Evolutionary conservation across 139 green algal genomes (phyloP).

Genomic region (Limnomonas spitsbergensis): DNA sequence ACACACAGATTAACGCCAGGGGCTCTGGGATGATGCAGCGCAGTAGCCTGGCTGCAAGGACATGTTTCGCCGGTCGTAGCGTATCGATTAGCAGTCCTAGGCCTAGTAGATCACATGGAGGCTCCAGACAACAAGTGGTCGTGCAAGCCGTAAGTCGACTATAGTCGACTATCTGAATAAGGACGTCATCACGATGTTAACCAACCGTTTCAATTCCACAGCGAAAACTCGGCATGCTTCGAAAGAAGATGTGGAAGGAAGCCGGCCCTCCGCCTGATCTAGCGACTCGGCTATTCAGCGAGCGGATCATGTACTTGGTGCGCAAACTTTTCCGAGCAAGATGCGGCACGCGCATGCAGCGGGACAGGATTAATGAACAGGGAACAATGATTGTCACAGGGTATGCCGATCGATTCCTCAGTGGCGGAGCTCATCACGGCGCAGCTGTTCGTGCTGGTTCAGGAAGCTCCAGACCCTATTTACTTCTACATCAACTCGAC

Average conservation of each 20-base stretch:
- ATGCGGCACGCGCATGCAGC: too few relatives aligned
- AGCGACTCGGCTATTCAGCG: constrained; percentile 95
- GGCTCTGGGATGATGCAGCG: too few relatives aligned
- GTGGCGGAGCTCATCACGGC: constrained; percentile 56
- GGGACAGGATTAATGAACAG: too few relatives aligned
- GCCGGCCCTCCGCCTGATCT: constrained; percentile 87
- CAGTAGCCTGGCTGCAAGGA: too few relatives aligned
- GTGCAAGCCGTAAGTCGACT: constrained; percentile 18
- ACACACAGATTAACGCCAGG: too few relatives aligned
- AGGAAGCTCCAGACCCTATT: constrained; percentile 78
- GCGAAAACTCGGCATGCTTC: constrained; percentile 49
- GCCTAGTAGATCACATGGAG: neutral
- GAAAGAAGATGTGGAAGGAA: constrained; percentile 59
- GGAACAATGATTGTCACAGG: too few relatives aligned
- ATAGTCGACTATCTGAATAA: too few relatives aligned
- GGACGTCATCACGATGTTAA: too few relatives aligned
- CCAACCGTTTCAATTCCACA: too few relatives aligned
- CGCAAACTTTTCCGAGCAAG: too few relatives aligned
- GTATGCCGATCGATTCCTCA: constrained; percentile 59
- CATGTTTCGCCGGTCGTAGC: too few relatives aligned
- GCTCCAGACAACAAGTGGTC: constrained; percentile 4
- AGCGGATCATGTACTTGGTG: constrained; percentile 97
- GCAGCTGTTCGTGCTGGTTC: constrained; percentile 57
- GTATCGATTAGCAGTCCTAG: neutral
- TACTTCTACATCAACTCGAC: constrained; percentile 99